Percentiles rank a stretch among this genome's conserved stretches.
Evolutionary conservation across 345 rosid genomes (phyloP).

Genomic region (Firmiana major): DNA sequence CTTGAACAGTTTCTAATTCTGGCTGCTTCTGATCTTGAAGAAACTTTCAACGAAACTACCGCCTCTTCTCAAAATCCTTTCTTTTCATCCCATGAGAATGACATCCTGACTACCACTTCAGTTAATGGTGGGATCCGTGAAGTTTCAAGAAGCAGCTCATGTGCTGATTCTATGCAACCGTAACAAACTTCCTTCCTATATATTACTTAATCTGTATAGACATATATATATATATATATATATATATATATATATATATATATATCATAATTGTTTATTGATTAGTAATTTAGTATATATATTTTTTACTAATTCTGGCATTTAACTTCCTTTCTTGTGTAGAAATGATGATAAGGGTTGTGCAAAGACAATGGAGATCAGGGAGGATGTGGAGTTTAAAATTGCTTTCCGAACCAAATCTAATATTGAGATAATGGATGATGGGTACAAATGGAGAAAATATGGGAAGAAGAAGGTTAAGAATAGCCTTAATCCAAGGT

Average conservation of each 20-base stretch:
- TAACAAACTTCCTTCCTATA: too few species aligned
- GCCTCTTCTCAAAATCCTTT: neutral
- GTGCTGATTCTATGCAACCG: neutral
- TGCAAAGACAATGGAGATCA: neutral
- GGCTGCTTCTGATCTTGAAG: neutral
- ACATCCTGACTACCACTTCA: neutral
- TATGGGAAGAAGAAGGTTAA: slow-evolving; percentile 46
- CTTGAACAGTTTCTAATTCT: neutral
- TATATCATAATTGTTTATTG: too few species aligned
- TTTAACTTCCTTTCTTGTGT: neutral
- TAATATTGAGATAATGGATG: slow-evolving; percentile 27
- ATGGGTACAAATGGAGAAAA: slow-evolving; percentile 47
- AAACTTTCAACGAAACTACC: neutral
- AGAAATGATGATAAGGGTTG: neutral
- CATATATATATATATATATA: too few species aligned
- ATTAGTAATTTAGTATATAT: too few species aligned
- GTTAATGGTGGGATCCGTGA: neutral
- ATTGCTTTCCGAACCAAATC: slow-evolving; percentile 27
- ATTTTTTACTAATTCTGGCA: neutral
- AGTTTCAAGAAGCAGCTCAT: neutral
- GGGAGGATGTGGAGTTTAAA: neutral
- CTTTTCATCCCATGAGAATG: neutral
- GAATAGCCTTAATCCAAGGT: slow-evolving; percentile 43
- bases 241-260: too few species aligned
- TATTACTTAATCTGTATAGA: too few species aligned